Evolutionary conservation across 2,329 filamentous ascomycete species (phyloP), one percentile per base, ranked within the genome.

Genomic region (Claviceps sp.): DNA sequence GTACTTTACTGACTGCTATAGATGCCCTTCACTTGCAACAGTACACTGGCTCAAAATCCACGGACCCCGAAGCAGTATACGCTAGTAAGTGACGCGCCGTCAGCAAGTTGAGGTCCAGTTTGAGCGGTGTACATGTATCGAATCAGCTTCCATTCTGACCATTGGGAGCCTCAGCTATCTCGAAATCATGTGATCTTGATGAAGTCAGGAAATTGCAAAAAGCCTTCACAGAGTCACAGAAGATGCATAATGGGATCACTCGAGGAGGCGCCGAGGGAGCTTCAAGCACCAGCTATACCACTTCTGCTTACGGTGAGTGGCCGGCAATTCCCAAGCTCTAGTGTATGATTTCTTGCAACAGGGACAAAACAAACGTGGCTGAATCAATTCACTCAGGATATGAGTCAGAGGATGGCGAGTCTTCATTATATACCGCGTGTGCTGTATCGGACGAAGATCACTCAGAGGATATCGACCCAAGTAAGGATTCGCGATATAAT

Each of bases 381-480:
- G 5, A 48, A 16, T 23, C 29, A 3, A 20, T 42, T 17, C 34
- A 14, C 11, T n/a, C 29, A 50, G 54, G 36, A 2, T 54, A 51
- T 43, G 52, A 51, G 5, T 45, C 37, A 45, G 47, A 54, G 8
- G 50, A 54, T 29, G 50, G 49, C 6, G 54, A 52, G 4, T 51
- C 29, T 29, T 4, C n/a, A 5, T 48, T 29, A 6, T 40, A 48
- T 13, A 26, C 45, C 17, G 52, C 36, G 13, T 38, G 29, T 23
- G n/a, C 26, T 17, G 40, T 46, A 13, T 47, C 42, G 17, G 51
- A 46, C 4, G 26, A 49, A 37, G 51, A 49, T 13, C 50, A 43
- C 42, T 48, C 51, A 16, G 62, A 65, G 26, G 57, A 60, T 2
- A 53, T 71, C 11, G 68, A 71, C 54, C 64, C 66, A 34, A 65